Evolutionary conservation across 805 yeast genomes (phyloP).

Genomic region (Clavispora asparagi): DNA sequence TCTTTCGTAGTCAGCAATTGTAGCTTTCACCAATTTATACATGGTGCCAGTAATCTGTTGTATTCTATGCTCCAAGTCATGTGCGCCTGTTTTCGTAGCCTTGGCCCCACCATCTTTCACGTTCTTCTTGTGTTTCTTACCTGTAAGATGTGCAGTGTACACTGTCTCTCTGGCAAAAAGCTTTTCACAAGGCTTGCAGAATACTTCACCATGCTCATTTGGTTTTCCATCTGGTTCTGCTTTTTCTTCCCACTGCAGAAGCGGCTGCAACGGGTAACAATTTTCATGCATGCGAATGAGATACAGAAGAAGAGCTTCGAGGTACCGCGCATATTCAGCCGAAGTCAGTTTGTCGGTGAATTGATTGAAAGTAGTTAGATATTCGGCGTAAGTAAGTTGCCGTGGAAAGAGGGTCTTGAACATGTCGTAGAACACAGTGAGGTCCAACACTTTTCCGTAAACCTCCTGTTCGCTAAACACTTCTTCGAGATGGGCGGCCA

Average conservation of each 20-base stretch:
- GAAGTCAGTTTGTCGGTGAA: constrained; percentile 15
- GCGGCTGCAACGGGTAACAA: constrained; percentile 18
- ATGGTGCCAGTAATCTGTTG: constrained; percentile 34
- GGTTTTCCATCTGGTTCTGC: constrained; percentile 10
- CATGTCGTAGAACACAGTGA: constrained; percentile 43
- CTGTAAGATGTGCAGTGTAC: constrained; percentile 61
- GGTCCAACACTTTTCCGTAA: constrained; percentile 61
- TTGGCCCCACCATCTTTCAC: constrained; percentile 3
- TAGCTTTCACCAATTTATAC: constrained; percentile 36
- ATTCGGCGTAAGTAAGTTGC: constrained; percentile 43
- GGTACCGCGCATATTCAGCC: constrained; percentile 39
- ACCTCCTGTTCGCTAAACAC: constrained; percentile 57
- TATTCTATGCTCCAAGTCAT: constrained; percentile 35
- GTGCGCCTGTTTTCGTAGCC: neutral
- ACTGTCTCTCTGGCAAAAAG: constrained; percentile 60
- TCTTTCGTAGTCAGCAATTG: constrained; percentile 62
- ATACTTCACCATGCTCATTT: constrained; percentile 27
- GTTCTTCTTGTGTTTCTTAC: constrained; percentile 70
- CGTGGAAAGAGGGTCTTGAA: constrained; percentile 40
- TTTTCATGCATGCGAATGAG: constrained; percentile 43
- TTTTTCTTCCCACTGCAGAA: neutral
- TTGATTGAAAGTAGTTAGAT: constrained; percentile 24
- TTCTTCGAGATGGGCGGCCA: constrained; percentile 36
- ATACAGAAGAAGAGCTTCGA: constrained; percentile 45
- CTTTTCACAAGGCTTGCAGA: constrained; percentile 62